A percentile compares a stretch with the other conserved stretches of the same genome.
Evolutionary conservation across 345 rosid species (phyloP).

Genomic region (Capsella bursapastoris): DNA sequence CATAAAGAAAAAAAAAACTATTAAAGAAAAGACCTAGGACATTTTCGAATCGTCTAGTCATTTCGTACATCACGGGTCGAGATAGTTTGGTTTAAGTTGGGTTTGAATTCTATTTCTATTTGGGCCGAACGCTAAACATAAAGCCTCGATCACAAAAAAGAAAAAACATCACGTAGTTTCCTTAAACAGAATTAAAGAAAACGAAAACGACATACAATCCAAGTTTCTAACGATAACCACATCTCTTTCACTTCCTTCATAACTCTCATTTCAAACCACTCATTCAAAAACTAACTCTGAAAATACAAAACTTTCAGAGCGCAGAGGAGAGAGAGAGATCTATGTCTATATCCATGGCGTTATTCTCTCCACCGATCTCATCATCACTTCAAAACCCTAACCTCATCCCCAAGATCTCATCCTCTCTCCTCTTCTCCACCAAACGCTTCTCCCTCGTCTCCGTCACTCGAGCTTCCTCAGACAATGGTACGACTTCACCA

Average conservation of each 20-base stretch:
- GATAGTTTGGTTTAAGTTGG: not conserved
- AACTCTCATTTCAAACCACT: conserved; percentile 38
- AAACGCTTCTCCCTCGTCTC: conserved; percentile 45
- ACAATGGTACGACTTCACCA: conserved; percentile 61
- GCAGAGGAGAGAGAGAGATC: conserved; percentile 11
- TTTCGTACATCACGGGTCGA: too few species aligned
- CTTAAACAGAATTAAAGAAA: not conserved
- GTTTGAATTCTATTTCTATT: too few species aligned
- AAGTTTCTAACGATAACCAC: conserved; percentile 29
- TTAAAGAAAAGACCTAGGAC: not conserved
- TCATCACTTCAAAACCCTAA: conserved; percentile 45
- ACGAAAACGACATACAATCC: conserved; percentile 29
- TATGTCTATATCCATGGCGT: conserved; percentile 68
- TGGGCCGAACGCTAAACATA: not conserved
- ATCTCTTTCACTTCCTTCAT: conserved; percentile 17
- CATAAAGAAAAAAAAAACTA: not conserved
- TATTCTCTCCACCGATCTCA: conserved; percentile 57
- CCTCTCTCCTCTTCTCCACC: conserved; percentile 50
- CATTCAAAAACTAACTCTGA: conserved; percentile 31
- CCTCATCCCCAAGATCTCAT: conserved; percentile 45
- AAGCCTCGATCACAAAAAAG: not conserved
- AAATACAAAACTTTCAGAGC: not conserved
- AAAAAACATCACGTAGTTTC: conserved; percentile 38
- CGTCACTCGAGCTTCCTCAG: conserved; percentile 53
- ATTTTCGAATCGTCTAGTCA: not conserved